Evolutionary conservation across 2,329 filamentous ascomycete genomes (phyloP).

Genomic region (Passalora sequoiae): DNA sequence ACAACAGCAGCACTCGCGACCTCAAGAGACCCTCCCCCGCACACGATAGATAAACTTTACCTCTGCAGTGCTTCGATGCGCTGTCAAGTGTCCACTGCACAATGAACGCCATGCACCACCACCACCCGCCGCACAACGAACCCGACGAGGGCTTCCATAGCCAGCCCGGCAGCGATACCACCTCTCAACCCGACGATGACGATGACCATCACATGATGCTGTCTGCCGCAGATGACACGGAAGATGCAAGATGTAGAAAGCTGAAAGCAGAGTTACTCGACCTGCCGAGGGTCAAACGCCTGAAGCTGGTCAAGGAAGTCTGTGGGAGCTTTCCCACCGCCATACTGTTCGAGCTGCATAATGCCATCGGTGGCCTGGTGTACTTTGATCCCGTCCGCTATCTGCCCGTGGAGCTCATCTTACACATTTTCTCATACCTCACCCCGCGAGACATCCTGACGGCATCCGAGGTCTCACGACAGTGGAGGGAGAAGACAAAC

Average conservation of each 20-base stretch:
- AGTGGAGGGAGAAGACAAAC: constrained; percentile 75
- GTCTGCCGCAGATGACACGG: background rate
- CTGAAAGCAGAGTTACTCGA: constrained; percentile 2
- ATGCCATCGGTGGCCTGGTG: constrained; percentile 51
- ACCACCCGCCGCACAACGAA: constrained; percentile 12
- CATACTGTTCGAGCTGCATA: constrained; percentile 15
- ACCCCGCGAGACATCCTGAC: constrained; percentile 73
- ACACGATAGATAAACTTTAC: too few relatives aligned
- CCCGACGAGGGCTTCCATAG: constrained; percentile 83
- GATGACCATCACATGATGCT: constrained; percentile 24
- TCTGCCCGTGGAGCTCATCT: constrained; percentile 83
- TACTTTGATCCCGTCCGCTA: constrained; percentile 89
- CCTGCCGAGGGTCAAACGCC: constrained; percentile 1
- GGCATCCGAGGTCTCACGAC: constrained; percentile 70
- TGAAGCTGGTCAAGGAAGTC: constrained; percentile 12
- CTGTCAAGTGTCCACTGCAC: background rate
- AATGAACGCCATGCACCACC: background rate
- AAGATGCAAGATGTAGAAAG: background rate
- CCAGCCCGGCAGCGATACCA: constrained; percentile 50
- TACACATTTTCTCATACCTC: constrained; percentile 82
- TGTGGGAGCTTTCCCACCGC: constrained; percentile 17
- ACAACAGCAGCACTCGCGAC: background rate
- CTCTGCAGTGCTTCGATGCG: constrained; percentile 3
- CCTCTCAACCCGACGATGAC: constrained; percentile 39
- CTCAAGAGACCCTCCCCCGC: background rate